Percentiles rank a stretch among this genome's conserved stretches.
Evolutionary conservation across 768 basidiomycete genomes (phyloP).

Genomic region (Vararia minispora): DNA sequence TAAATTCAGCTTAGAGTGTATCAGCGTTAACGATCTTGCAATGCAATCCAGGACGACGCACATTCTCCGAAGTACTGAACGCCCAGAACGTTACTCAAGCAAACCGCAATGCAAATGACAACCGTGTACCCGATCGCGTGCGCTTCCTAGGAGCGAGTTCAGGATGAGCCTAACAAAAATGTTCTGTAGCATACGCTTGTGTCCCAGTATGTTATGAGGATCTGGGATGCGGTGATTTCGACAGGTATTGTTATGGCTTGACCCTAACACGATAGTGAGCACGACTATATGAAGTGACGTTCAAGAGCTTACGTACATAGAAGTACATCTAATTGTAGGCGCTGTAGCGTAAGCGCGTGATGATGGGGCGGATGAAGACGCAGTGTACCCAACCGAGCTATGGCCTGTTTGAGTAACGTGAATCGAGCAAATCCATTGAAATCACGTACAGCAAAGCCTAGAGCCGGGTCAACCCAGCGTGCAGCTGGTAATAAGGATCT

Average conservation of each 20-base stretch:
- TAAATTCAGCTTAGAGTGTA: conserved; percentile 12
- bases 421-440: not conserved
- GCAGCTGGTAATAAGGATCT: conserved; percentile 2
- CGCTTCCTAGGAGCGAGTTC: not conserved
- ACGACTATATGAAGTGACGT: conserved; percentile 7
- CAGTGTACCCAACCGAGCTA: conserved; percentile 11
- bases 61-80: conserved; percentile 16
- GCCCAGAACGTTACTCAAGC: conserved; percentile 19
- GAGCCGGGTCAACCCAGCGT: conserved; percentile 13
- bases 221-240: conserved; percentile 23
- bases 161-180: not conserved
- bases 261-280: conserved; percentile 13
- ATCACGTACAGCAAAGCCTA: conserved; percentile 12
- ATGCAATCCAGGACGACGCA: not conserved
- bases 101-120: conserved; percentile 15
- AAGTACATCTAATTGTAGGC: conserved; percentile 7
- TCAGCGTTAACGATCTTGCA: not conserved
- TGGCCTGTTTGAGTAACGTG: not conserved
- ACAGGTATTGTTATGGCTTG: conserved; percentile 23
- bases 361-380: conserved; percentile 1
- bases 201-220: conserved; percentile 27
- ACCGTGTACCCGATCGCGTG: conserved; percentile 14
- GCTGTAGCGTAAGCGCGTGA: not conserved
- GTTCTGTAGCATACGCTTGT: conserved; percentile 10
- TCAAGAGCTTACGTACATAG: not conserved